Evolutionary conservation across 2,329 filamentous ascomycete genomes (phyloP).

Genomic region (Epichloe uncinata): DNA sequence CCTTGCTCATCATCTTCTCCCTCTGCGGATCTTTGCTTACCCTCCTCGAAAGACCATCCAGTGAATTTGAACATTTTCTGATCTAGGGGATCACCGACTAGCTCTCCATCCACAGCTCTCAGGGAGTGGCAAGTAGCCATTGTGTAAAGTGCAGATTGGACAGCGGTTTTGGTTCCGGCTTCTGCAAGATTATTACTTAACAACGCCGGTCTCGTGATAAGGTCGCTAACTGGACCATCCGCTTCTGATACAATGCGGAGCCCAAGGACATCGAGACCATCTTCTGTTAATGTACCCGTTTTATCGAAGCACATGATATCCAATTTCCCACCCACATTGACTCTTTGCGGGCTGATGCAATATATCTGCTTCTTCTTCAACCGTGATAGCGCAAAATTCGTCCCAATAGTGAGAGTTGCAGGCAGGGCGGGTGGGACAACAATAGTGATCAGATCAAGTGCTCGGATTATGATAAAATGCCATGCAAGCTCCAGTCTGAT

Average conservation of each 20-base stretch:
- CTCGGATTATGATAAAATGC: conserved; percentile 84
- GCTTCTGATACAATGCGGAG: conserved; percentile 61
- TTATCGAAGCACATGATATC: conserved; percentile 98
- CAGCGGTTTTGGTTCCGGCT: not conserved
- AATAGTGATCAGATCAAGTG: conserved; percentile 91
- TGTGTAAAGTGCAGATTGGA: conserved; percentile 62
- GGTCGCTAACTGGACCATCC: conserved; percentile 54
- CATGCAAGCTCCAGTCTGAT: conserved; percentile 69
- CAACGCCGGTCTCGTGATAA: conserved; percentile 43
- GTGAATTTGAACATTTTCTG: conserved; percentile 99
- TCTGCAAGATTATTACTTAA: not conserved
- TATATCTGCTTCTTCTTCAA: conserved; percentile 87
- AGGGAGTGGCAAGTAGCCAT: conserved; percentile 98
- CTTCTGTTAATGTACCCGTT: conserved; percentile 94
- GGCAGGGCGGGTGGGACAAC: conserved; percentile 91
- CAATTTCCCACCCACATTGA: conserved; percentile 91
- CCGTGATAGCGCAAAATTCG: conserved; percentile 80
- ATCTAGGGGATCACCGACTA: conserved; percentile 87
- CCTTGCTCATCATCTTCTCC: conserved; percentile 61
- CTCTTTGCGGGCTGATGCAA: conserved; percentile 92
- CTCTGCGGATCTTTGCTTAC: conserved; percentile 51
- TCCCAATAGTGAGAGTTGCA: conserved; percentile 90
- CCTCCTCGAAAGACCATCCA: conserved; percentile 83
- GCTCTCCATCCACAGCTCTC: conserved; percentile 70
- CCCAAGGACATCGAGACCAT: conserved; percentile 86